Conservation (phyloP, 352 stramenopile genomes). For the Phytophthora pini region DNA sequence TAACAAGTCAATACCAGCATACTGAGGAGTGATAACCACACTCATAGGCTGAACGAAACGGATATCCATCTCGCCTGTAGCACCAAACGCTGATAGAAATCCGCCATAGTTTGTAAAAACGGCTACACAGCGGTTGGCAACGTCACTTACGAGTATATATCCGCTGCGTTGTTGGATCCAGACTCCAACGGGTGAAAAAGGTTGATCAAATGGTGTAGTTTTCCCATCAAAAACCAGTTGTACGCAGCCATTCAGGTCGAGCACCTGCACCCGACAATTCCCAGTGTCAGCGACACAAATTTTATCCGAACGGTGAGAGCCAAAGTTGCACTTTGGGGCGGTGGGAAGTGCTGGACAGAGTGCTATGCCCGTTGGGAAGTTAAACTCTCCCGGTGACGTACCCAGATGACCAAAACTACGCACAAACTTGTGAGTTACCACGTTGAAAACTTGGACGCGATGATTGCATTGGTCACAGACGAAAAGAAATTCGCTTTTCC, state of each 20-base stretch:
- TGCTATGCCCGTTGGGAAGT: constrained; percentile 53
- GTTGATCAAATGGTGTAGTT: constrained; percentile 50
- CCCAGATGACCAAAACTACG: constrained; percentile 46
- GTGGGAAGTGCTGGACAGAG: constrained; percentile 46
- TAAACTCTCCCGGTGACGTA: constrained; percentile 43
- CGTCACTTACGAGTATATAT: constrained; percentile 55
- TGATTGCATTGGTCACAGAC: constrained; percentile 78
- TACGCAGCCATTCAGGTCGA: constrained; percentile 36
- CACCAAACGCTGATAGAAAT: constrained; percentile 58
- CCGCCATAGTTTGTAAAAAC: constrained; percentile 55
- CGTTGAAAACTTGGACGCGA: constrained; percentile 65
- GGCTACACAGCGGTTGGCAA: constrained; percentile 46
- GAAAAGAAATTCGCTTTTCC: constrained; percentile 48
- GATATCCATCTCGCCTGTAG: constrained; percentile 50
- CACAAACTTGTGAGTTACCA: constrained; percentile 31
- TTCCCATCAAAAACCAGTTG: constrained; percentile 46
- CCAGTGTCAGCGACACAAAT: constrained; percentile 57
- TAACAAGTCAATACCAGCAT: constrained; percentile 9
- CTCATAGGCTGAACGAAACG: constrained; percentile 48
- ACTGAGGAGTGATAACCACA: constrained; percentile 20
- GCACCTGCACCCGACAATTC: constrained; percentile 64
- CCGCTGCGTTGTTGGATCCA: constrained; percentile 56
- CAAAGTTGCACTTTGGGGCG: constrained; percentile 56
- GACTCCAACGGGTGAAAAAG: constrained; percentile 47
- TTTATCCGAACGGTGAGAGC: constrained; percentile 53